Percentiles rank a stretch among this genome's conserved stretches.
Conservation (phyloP, 2,329 filamentous ascomycete genomes). For the Colletotrichum somersetense region DNA sequence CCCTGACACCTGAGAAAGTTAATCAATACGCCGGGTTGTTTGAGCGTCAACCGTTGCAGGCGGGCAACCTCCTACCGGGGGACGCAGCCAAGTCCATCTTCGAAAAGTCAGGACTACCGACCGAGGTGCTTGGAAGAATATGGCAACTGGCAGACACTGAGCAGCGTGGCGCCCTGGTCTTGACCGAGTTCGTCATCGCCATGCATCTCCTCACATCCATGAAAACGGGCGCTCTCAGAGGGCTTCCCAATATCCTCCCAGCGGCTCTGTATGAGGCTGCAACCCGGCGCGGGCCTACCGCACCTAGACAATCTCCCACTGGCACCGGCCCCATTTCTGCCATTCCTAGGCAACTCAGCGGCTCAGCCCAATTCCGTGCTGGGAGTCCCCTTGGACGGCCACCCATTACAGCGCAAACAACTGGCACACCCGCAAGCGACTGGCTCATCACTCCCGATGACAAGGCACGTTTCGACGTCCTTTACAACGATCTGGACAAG, state of each 20-base stretch:
- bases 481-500: constrained; percentile 88
- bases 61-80: constrained; percentile 79
- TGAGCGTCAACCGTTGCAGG: constrained; percentile 85
- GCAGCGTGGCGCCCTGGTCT: constrained; percentile 86
- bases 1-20: constrained; percentile 88
- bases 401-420: constrained; percentile 59
- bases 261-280: constrained; percentile 92
- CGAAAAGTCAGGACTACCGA: constrained; percentile 89
- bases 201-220: constrained; percentile 97
- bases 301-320: constrained; percentile 64
- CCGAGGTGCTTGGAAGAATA: constrained; percentile 91
- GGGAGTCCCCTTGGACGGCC: constrained; percentile 68
- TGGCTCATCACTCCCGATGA: constrained; percentile 89
- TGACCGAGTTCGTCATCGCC: constrained; percentile 95
- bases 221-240: constrained; percentile 84
- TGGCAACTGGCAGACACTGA: constrained; percentile 97
- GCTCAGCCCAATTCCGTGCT: constrained; percentile 73
- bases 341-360: constrained; percentile 87
- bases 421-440: constrained; percentile 60
- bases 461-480: constrained; percentile 87
- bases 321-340: constrained; percentile 69
- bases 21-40: constrained; percentile 91
- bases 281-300: constrained; percentile 68
- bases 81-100: constrained; percentile 95
- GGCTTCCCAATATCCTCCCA: constrained; percentile 83